Evolutionary conservation across 78 protist species (phyloP).

Genomic region (Goniomonas avonlea): DNA sequence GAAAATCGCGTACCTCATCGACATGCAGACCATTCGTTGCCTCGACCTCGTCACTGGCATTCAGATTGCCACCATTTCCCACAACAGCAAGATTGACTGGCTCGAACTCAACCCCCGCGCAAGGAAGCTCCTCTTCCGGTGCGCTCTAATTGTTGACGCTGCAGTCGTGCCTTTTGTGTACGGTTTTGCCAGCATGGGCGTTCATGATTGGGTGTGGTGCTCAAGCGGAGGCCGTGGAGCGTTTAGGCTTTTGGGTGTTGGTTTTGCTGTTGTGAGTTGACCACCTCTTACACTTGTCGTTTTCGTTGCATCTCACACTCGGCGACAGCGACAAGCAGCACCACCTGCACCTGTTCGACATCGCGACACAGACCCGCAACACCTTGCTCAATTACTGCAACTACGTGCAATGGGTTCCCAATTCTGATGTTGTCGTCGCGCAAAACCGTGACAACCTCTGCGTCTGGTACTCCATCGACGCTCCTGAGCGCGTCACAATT

Average conservation of each 20-base stretch:
- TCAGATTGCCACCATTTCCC: slow-evolving; percentile 48
- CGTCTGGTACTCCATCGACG: slow-evolving; percentile 75
- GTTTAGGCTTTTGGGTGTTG: no score
- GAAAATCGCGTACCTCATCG: slow-evolving; percentile 70
- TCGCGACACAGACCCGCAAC: slow-evolving; percentile 28
- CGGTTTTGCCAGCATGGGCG: background rate
- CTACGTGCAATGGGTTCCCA: slow-evolving; percentile 84
- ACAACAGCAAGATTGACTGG: slow-evolving; percentile 67
- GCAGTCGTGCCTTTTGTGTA: no score
- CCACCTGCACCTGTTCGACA: slow-evolving; percentile 53
- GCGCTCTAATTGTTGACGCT: no score
- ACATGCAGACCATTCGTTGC: slow-evolving; percentile 56
- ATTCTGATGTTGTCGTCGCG: slow-evolving; percentile 80
- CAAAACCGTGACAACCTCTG: slow-evolving; percentile 58
- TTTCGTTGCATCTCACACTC: no score
- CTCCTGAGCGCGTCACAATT: slow-evolving; percentile 53
- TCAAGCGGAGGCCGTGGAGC: no score
- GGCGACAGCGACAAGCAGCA: slow-evolving; percentile 65
- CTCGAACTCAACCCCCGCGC: slow-evolving; percentile 51
- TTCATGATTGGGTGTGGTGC: background rate
- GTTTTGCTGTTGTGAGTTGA: no score
- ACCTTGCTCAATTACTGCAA: slow-evolving; percentile 66
- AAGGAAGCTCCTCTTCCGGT: slow-evolving; percentile 57
- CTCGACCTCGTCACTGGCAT: slow-evolving; percentile 31
- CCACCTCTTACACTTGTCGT: no score